Evolutionary conservation across 2,329 filamentous ascomycete species (phyloP).

Genomic region (Endothia cerciana): DNA sequence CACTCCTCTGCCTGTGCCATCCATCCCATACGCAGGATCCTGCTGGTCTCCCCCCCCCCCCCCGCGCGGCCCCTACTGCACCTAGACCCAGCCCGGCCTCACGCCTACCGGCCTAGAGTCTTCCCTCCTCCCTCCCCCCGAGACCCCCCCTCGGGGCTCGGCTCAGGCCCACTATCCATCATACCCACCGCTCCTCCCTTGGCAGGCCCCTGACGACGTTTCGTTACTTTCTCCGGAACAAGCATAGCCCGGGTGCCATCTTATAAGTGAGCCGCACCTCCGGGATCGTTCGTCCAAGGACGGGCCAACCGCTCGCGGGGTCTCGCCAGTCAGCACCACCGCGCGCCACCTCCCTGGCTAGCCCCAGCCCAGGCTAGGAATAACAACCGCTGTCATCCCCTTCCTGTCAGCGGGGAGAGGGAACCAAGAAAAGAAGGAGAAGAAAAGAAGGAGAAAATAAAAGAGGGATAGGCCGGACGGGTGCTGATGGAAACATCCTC

Average conservation of each 20-base stretch:
- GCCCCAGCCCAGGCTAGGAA: not conserved
- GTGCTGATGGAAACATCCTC: conserved; percentile 13
- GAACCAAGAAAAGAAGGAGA: not conserved
- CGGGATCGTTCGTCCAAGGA: not conserved
- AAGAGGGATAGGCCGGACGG: too few species aligned
- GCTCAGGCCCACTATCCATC: conserved; percentile 6
- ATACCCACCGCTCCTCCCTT: not conserved
- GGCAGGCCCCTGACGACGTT: not conserved
- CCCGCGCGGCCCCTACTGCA: not conserved
- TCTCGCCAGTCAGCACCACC: not conserved
- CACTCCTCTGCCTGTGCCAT: too few species aligned
- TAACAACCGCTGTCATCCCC: not conserved
- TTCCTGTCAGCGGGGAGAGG: not conserved
- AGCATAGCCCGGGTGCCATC: conserved; percentile 18
- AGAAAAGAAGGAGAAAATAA: too few species aligned
- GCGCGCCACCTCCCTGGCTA: not conserved
- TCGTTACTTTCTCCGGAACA: conserved; percentile 24
- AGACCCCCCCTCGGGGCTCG: conserved; percentile 11
- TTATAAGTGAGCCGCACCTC: not conserved
- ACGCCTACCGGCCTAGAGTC: too few species aligned
- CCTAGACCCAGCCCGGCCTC: not conserved
- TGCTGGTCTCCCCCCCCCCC: too few species aligned
- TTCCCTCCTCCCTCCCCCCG: not conserved
- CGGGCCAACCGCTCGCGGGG: not conserved
- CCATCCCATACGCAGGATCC: too few species aligned